Evolutionary conservation across 2,329 filamentous ascomycete genomes (phyloP).

Genomic region (Capronia coronata): DNA sequence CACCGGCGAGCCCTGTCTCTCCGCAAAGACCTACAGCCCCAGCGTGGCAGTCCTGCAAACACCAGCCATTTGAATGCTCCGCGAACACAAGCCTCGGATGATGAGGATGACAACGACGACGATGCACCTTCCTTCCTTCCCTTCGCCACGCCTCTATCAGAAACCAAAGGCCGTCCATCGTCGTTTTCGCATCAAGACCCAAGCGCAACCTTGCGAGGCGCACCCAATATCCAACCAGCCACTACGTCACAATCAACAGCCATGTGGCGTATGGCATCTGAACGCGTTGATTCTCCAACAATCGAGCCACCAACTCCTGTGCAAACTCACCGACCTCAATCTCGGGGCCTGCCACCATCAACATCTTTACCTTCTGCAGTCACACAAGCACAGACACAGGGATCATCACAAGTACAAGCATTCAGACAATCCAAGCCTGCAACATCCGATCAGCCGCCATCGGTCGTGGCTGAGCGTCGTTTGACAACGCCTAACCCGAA

Average conservation of each 20-base stretch:
- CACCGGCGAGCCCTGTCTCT: constrained; percentile 21
- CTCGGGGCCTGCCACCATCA: constrained; percentile 29
- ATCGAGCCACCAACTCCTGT: constrained; percentile 18
- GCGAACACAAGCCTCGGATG: constrained; percentile 32
- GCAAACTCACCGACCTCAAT: constrained; percentile 33
- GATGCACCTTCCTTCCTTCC: constrained; percentile 44
- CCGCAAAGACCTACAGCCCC: constrained; percentile 15
- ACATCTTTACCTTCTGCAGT: constrained; percentile 18
- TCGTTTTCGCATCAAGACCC: constrained; percentile 33
- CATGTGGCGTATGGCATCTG: constrained; percentile 30
- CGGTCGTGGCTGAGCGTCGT: background rate
- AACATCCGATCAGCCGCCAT: background rate
- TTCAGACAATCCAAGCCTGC: background rate
- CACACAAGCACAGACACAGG: background rate
- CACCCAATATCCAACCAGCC: constrained; percentile 24
- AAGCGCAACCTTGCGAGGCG: constrained; percentile 38
- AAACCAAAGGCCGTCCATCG: constrained; percentile 16
- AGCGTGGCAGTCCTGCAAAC: constrained; percentile 5
- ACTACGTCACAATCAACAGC: constrained; percentile 26
- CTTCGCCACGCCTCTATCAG: constrained; percentile 28
- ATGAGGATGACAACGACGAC: constrained; percentile 36
- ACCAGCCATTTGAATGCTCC: constrained; percentile 21
- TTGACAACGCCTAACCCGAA: constrained; percentile 13
- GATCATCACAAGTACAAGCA: background rate
- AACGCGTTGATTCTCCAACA: constrained; percentile 27